A percentile compares a stretch with the other conserved stretches of the same genome.
phyloP scores from a whole-genome alignment of 169 alveolate genomes.

The Perkinsus marinus region DNA sequence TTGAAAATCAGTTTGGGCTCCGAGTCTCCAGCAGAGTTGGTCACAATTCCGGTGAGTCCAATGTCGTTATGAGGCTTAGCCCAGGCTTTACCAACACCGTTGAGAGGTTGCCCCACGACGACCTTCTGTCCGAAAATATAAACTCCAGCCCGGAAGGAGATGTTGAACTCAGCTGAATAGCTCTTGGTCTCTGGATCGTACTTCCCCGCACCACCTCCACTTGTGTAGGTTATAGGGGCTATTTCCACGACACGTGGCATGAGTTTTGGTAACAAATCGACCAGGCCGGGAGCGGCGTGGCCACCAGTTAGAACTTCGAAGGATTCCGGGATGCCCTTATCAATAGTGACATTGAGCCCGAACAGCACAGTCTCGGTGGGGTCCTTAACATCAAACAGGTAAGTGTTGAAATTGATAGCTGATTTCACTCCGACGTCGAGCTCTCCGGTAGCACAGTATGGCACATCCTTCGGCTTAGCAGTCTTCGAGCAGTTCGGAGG shows the following conservation, averaged over 20 bases:
- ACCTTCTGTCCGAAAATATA: neutral
- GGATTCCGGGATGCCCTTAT: neutral
- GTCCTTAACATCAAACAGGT: neutral
- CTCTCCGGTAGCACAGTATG: neutral
- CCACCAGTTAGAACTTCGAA: neutral
- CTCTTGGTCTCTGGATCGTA: neutral
- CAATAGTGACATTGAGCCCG: neutral
- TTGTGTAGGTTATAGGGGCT: neutral
- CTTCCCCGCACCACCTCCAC: neutral
- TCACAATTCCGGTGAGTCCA: neutral
- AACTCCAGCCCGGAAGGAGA: neutral
- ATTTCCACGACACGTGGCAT: neutral
- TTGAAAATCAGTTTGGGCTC: neutral
- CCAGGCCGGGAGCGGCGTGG: neutral
- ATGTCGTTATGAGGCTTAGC: neutral
- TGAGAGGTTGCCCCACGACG: neutral
- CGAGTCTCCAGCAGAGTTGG: neutral
- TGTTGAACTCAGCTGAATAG: neutral
- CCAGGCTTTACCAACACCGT: neutral
- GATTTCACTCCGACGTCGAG: neutral
- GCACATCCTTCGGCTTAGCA: neutral
- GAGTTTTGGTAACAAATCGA: neutral
- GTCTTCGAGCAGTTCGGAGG: neutral
- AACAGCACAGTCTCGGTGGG: neutral
- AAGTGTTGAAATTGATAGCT: neutral